Conservation (phyloP, 345 rosid genomes). For the Pugionium cornutum region DNA sequence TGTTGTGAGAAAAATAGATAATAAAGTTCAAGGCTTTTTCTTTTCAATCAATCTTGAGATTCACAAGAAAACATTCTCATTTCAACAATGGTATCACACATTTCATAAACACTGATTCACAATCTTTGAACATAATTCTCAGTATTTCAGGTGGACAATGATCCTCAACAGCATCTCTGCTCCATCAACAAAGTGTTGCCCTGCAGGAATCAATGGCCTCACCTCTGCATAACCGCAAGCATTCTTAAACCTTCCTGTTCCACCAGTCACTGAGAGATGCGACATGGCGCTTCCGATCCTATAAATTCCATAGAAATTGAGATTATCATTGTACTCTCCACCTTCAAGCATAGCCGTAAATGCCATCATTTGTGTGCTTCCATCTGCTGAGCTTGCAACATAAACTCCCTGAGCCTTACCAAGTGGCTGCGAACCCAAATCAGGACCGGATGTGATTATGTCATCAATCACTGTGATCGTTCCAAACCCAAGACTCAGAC, state of each 20-base stretch:
- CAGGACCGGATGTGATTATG: conserved; percentile 72
- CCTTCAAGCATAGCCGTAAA: conserved; percentile 92
- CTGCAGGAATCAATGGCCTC: conserved; percentile 71
- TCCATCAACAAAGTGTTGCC: conserved; percentile 68
- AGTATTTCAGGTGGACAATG: conserved; percentile 56
- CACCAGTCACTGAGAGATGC: conserved; percentile 79
- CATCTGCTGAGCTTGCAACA: conserved; percentile 82
- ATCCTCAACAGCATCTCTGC: conserved; percentile 76
- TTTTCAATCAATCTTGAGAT: neutral
- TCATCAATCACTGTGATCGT: conserved; percentile 89
- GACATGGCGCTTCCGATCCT: conserved; percentile 72
- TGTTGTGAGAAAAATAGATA: neutral
- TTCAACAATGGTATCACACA: conserved; percentile 19
- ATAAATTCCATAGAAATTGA: conserved; percentile 83
- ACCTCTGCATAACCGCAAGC: conserved; percentile 71
- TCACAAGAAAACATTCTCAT: conserved; percentile 12
- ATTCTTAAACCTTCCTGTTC: conserved; percentile 78
- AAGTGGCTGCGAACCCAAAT: conserved; percentile 68
- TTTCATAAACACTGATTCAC: conserved; percentile 17
- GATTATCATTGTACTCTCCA: conserved; percentile 85
- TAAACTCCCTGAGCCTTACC: conserved; percentile 95
- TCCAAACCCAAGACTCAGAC: conserved; percentile 83
- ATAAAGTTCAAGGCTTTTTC: conserved; percentile 10
- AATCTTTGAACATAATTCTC: conserved; percentile 1
- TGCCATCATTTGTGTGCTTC: conserved; percentile 90